Conservation (phyloP, 345 rosid species). For the Lepidium africanum region DNA sequence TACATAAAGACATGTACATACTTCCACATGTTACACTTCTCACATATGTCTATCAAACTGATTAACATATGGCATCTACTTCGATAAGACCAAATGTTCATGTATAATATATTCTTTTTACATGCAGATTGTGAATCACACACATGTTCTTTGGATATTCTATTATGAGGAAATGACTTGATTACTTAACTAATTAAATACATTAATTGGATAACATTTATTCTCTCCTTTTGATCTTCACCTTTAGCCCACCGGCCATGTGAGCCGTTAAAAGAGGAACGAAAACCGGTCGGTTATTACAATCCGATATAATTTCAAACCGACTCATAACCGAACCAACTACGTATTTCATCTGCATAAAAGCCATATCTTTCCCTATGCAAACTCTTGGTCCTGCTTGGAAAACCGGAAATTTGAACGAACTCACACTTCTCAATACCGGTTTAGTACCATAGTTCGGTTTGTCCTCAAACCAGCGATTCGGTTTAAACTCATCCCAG, state of each 20-base stretch:
- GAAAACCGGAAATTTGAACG: conserved; percentile 57
- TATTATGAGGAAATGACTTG: neutral
- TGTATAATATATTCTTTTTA: neutral
- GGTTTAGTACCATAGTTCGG: conserved; percentile 5
- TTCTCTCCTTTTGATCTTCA: conserved; percentile 35
- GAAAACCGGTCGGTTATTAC: conserved; percentile 35
- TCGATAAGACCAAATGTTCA: neutral
- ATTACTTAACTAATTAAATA: neutral
- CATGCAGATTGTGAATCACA: conserved; percentile 8
- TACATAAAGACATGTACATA: neutral
- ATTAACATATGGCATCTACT: neutral
- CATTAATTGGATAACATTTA: neutral
- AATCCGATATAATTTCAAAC: conserved; percentile 36
- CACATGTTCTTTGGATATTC: conserved; percentile 4
- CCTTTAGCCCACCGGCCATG: conserved; percentile 65
- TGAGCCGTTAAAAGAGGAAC: conserved; percentile 61
- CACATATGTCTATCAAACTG: neutral
- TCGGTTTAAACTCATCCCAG: conserved; percentile 55
- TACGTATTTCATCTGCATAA: conserved; percentile 67
- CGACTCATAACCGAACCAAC: conserved; percentile 39
- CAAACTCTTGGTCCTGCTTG: conserved; percentile 78
- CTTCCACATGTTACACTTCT: neutral
- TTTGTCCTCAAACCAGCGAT: conserved; percentile 36
- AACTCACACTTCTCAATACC: conserved; percentile 33
- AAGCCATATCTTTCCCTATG: conserved; percentile 69